Conservation (phyloP, 331 rosid genomes). For the Phaseolus coccineus region DNA sequence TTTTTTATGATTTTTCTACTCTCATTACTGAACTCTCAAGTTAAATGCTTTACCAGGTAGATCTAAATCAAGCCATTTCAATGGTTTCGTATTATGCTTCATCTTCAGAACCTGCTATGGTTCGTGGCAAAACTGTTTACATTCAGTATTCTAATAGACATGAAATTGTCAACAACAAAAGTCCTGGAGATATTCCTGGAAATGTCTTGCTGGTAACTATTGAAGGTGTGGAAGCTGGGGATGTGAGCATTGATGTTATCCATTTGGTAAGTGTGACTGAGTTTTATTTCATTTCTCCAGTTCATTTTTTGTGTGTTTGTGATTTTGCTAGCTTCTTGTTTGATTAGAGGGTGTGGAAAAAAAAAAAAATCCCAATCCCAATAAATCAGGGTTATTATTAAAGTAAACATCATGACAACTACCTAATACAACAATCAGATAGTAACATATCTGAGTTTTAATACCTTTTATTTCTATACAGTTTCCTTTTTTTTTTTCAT, state of each 20-base stretch:
- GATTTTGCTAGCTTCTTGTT: constrained; percentile 29
- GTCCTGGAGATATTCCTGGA: constrained; percentile 88
- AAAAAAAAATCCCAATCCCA: constrained; percentile 31
- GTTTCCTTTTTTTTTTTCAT: constrained; percentile 28
- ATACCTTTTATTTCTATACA: constrained; percentile 6
- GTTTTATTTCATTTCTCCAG: constrained; percentile 19
- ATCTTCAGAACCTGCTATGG: constrained; percentile 84
- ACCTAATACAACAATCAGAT: constrained; percentile 6
- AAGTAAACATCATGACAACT: constrained; percentile 12
- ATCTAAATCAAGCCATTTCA: constrained; percentile 85
- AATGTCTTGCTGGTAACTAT: constrained; percentile 84
- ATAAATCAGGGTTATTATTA: constrained; percentile 14
- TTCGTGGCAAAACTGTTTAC: constrained; percentile 84
- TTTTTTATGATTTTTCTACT: constrained; percentile 22
- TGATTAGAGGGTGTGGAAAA: constrained; percentile 12
- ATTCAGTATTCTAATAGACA: constrained; percentile 90
- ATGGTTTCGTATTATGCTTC: constrained; percentile 94
- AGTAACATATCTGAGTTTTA: constrained; percentile 29
- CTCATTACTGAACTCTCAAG: constrained; percentile 23
- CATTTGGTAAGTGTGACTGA: constrained; percentile 69
- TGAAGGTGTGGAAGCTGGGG: constrained; percentile 93
- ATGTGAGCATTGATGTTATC: constrained; percentile 89
- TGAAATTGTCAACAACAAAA: constrained; percentile 88
- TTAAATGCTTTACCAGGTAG: constrained; percentile 61
- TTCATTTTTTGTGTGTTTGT: neutral